phyloP scores from a whole-genome alignment of 129 eudicot genomes.

The Artemisia tridentata region DNA sequence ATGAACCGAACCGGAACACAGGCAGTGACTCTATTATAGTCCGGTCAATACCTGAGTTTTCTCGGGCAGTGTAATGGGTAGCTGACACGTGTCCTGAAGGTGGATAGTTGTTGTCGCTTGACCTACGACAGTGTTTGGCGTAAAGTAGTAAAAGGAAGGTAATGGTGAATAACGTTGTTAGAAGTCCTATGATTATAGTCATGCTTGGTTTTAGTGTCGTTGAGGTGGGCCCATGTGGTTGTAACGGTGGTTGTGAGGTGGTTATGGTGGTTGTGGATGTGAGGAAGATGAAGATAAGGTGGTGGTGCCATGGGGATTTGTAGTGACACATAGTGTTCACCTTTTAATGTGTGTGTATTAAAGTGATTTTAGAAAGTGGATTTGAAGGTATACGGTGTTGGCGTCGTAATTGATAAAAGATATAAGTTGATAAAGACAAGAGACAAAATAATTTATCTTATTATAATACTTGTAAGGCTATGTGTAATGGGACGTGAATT shows the following conservation, averaged over 20 bases:
- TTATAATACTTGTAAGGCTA: too few relatives aligned
- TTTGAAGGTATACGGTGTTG: too few relatives aligned
- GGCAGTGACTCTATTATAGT: slow-evolving; percentile 69
- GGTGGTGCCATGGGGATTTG: slow-evolving; percentile 31
- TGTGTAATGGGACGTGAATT: too few relatives aligned
- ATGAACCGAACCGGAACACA: slow-evolving; percentile 63
- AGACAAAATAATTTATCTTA: too few relatives aligned
- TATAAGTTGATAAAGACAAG: too few relatives aligned
- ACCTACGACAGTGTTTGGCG: slow-evolving; percentile 58
- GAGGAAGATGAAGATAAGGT: slow-evolving; percentile 17
- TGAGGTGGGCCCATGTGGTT: slow-evolving; percentile 4
- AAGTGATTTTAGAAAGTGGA: neutral
- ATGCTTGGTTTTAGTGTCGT: slow-evolving; percentile 50
- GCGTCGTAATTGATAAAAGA: too few relatives aligned
- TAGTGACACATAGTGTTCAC: slow-evolving; percentile 20
- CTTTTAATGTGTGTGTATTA: neutral
- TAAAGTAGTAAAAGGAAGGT: slow-evolving; percentile 70
- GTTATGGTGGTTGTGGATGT: slow-evolving; percentile 11
- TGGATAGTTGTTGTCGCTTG: neutral
- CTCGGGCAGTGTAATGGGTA: slow-evolving; percentile 17
- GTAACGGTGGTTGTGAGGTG: slow-evolving; percentile 11
- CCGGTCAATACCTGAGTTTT: slow-evolving; percentile 69
- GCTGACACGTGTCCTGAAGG: neutral
- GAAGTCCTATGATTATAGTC: slow-evolving; percentile 49
- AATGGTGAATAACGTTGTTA: slow-evolving; percentile 61